A percentile compares a stretch with the other conserved stretches of the same genome.
These are phyloP conservation scores for Diaporthe citrichinensis DNA, from an alignment of 2,329 filamentous ascomycete genomes.

Conservation along the genomic window DNA sequence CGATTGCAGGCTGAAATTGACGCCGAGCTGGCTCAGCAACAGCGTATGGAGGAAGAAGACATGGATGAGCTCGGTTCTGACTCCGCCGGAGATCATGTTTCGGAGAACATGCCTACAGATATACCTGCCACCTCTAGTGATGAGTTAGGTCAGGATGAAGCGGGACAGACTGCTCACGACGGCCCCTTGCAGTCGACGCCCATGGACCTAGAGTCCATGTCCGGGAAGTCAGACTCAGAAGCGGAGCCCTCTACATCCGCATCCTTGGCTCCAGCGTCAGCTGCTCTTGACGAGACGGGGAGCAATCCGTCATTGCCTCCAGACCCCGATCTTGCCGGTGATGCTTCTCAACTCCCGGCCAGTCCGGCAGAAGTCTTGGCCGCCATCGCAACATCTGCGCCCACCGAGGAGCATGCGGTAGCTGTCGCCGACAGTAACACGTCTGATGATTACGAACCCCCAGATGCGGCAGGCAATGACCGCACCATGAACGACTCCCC, in stretches of 20 bases:
- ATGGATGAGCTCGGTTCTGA: conserved; percentile 50
- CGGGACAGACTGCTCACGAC: background rate
- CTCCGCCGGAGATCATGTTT: conserved; percentile 53
- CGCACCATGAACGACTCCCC: conserved; percentile 43
- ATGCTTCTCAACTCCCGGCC: background rate
- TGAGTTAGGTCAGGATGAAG: background rate
- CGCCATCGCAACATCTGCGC: background rate
- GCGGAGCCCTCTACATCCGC: background rate
- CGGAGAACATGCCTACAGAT: background rate
- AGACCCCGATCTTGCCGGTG: background rate
- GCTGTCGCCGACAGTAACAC: conserved; percentile 44
- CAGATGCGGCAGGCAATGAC: conserved; percentile 53
- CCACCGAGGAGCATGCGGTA: background rate
- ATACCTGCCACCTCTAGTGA: background rate
- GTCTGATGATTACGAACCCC: conserved; percentile 71
- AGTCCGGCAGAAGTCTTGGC: conserved; percentile 16
- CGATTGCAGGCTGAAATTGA: conserved; percentile 65
- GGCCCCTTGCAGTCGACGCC: conserved; percentile 33
- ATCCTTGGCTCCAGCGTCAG: background rate
- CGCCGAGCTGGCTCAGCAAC: conserved; percentile 50
- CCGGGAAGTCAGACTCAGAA: conserved; percentile 5
- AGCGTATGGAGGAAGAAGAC: conserved; percentile 40
- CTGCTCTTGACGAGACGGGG: background rate
- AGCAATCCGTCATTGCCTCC: background rate
- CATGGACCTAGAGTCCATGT: conserved; percentile 45